Evolutionary conservation across 768 basidiomycete genomes (phyloP).

Genomic region (Leccinum longicurvipes): DNA sequence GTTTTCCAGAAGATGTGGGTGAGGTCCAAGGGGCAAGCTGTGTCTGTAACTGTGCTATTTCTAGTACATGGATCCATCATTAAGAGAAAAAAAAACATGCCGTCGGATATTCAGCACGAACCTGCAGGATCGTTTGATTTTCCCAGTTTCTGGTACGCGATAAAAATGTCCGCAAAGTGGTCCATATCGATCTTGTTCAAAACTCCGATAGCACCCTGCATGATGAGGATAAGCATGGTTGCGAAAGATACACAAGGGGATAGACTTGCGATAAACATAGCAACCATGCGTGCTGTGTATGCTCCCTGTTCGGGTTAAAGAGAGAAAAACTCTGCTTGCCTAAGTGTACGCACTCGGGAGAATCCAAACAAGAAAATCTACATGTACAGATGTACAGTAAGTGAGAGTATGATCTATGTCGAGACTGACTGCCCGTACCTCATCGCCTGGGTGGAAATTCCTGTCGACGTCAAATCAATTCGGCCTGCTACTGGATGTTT

Average conservation of each 20-base stretch:
- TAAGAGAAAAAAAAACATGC: not conserved
- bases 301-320: slow-evolving; percentile 49
- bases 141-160: slow-evolving; percentile 59
- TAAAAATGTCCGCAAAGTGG: slow-evolving; percentile 61
- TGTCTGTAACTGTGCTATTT: slow-evolving; percentile 37
- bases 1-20: slow-evolving; percentile 49
- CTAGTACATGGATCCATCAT: slow-evolving; percentile 19
- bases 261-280: slow-evolving; percentile 44
- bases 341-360: slow-evolving; percentile 49
- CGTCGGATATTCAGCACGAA: slow-evolving; percentile 18
- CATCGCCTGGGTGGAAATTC: slow-evolving; percentile 70
- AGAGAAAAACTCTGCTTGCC: not conserved
- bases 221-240: not conserved
- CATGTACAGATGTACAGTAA: slow-evolving; percentile 14
- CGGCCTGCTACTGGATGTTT: not conserved
- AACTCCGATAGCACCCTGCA: slow-evolving; percentile 67
- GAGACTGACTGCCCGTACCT: slow-evolving; percentile 38
- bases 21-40: slow-evolving; percentile 54
- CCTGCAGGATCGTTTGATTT: slow-evolving; percentile 47
- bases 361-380: slow-evolving; percentile 80
- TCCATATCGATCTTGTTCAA: slow-evolving; percentile 72
- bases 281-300: slow-evolving; percentile 74
- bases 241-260: not conserved
- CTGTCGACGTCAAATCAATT: slow-evolving; percentile 32
- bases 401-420: not conserved